These are phyloP conservation scores for Cladorrhinum sp. DNA, from an alignment of 2,329 filamentous ascomycete genomes.

Conservation along the genomic window DNA sequence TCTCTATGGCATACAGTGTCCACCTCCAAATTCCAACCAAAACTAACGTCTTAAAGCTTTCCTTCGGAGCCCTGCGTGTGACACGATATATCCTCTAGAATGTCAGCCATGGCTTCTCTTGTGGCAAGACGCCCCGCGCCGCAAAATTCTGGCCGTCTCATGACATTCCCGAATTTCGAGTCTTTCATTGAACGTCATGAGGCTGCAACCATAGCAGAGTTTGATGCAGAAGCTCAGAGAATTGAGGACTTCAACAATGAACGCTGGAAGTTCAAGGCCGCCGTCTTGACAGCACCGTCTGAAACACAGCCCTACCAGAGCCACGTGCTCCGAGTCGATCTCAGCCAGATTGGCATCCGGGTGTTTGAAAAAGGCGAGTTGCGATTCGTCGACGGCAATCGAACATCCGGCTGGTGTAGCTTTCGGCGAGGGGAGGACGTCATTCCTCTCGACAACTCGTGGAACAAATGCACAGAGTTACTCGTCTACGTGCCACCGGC, in stretches of 20 bases:
- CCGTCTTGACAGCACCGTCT: background rate
- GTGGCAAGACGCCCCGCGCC: background rate
- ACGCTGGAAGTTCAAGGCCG: background rate
- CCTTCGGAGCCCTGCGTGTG: too few species aligned
- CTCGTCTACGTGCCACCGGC: background rate
- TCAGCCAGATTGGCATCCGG: background rate
- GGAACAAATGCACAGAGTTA: background rate
- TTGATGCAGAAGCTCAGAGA: background rate
- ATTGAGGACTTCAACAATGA: background rate
- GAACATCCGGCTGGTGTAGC: background rate
- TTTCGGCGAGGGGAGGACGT: background rate
- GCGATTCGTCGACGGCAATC: background rate
- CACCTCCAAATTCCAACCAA: too few species aligned
- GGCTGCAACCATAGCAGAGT: background rate
- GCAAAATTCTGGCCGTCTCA: background rate
- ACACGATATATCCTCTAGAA: too few species aligned
- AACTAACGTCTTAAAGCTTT: too few species aligned
- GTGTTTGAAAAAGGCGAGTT: background rate
- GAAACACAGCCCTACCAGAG: background rate
- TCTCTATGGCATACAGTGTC: too few species aligned
- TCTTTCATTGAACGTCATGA: background rate
- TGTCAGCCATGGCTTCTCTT: background rate
- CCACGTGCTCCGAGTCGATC: background rate
- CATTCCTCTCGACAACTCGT: background rate
- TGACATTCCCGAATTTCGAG: background rate